A percentile compares a stretch with the other conserved stretches of the same genome.
Conservation (phyloP, 805 yeast genomes). For the Wickerhamiella nectarea region DNA sequence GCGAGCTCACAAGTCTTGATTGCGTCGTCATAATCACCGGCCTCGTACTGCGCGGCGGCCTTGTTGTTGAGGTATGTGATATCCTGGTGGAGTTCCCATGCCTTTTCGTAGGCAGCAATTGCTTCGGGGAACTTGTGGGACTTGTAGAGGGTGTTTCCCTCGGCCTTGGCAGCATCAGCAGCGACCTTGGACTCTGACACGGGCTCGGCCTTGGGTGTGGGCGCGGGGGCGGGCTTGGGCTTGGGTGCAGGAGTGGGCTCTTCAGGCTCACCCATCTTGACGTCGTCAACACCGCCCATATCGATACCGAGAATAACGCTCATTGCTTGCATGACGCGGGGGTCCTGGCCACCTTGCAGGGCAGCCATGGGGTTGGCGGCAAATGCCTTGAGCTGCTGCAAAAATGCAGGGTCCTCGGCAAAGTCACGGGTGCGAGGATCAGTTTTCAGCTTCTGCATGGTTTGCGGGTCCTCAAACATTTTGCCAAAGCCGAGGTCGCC, state of each 20-base stretch:
- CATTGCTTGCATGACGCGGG: conserved; percentile 77
- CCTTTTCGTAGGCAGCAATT: conserved; percentile 68
- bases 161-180: conserved; percentile 50
- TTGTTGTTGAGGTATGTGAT: conserved; percentile 90
- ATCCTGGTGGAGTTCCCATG: conserved; percentile 70
- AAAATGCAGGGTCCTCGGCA: conserved; percentile 78
- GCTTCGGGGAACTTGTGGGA: conserved; percentile 85
- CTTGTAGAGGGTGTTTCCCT: conserved; percentile 81
- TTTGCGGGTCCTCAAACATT: conserved; percentile 67
- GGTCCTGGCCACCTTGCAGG: conserved; percentile 52
- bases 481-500: conserved; percentile 62
- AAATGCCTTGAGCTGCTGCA: conserved; percentile 41
- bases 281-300: conserved; percentile 23
- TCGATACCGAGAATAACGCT: conserved; percentile 73
- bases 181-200: conserved; percentile 20
- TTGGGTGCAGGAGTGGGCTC: conserved; percentile 20
- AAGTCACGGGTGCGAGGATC: conserved; percentile 81
- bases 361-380: conserved; percentile 63
- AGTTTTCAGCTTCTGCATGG: conserved; percentile 56
- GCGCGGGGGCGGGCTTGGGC: conserved; percentile 23
- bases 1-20: conserved; percentile 71
- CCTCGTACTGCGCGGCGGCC: conserved; percentile 96
- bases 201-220: conserved; percentile 29
- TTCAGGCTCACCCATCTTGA: conserved; percentile 20
- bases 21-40: conserved; percentile 79